phyloP scores from a whole-genome alignment of 1,284 basidiomycete species.

The Hortiboletus rubellus region DNA sequence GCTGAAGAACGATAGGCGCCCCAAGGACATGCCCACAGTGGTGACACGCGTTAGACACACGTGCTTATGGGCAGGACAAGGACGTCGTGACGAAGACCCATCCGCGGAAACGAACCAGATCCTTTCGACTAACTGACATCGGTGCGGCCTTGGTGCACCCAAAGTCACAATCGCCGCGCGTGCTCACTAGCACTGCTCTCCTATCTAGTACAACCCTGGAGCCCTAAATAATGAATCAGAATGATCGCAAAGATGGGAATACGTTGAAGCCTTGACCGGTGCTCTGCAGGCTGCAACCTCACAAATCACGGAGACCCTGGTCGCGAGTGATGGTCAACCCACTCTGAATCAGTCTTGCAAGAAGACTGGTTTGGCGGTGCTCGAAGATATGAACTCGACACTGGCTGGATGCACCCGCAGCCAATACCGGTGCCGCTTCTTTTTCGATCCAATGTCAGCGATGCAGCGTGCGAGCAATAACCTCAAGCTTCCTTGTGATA shows the following conservation, averaged over 20 bases:
- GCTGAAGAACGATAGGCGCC: neutral
- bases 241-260: neutral
- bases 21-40: neutral
- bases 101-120: slow-evolving; percentile 13
- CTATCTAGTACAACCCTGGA: slow-evolving; percentile 15
- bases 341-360: neutral
- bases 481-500: slow-evolving; percentile 9
- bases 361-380: slow-evolving; percentile 20
- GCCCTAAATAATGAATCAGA: slow-evolving; percentile 1
- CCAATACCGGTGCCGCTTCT: slow-evolving; percentile 28
- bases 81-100: neutral
- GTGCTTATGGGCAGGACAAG: slow-evolving; percentile 22
- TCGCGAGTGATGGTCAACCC: slow-evolving; percentile 1
- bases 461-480: slow-evolving; percentile 13
- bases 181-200: neutral
- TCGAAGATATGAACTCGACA: slow-evolving; percentile 14
- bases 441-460: slow-evolving; percentile 11
- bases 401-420: slow-evolving; percentile 7
- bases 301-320: slow-evolving; percentile 3
- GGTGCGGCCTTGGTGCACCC: neutral
- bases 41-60: slow-evolving; percentile 15
- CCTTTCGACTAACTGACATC: neutral
- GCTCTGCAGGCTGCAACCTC: slow-evolving; percentile 8
- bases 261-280: neutral
- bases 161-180: neutral